Evolutionary conservation across 768 basidiomycete species (phyloP), one percentile per base, ranked within the genome.

Genomic region (Naganishia randhawae): DNA sequence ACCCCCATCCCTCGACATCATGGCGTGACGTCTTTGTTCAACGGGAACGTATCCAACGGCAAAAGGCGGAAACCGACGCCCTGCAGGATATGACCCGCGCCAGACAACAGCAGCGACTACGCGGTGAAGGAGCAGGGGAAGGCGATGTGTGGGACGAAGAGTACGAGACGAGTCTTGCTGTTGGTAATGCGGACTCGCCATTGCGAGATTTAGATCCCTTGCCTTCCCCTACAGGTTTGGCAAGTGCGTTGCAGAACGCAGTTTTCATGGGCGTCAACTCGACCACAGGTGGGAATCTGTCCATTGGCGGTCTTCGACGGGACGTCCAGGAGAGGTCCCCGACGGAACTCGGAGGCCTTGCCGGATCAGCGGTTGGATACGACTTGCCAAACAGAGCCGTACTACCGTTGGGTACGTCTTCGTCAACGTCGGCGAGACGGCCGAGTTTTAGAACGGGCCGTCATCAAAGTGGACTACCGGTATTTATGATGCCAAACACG

Each of bases 61-160:
- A 69, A 45, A 53, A 57, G 22, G 53, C 48, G 16, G 69, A 65
- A 48, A 32, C 50, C 16, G 63, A 51, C 14, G 51, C 35, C 19
- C 31, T 31, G 19, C 53, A 63, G 33, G 63, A 48, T 33, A n/a
- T 42, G 17, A 57, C 66, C 2, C 19, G 57, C 7, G 35, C 57
- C 17, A 61, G 57, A 29, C 57, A 61, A 29, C 35, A 22, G 17
- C 57, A 61, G 25, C 57, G 57, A 4, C 39, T 39, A 27, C 57
- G 57, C 6, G 57, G 57, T 8, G 57, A 61, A 61, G 57, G 57
- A 27, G 39, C 54, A n/a, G 52, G 37, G 10, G 52, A 61, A 25
- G 53, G 55, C 19, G 69, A 69, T 54, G 64, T 45, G 11, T 69
- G 68, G 69, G 69, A 69, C 32, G 64, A 65, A 14, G 64, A 65